phyloP scores from a whole-genome alignment of 306 rosid species.

The Prunus persica region DNA sequence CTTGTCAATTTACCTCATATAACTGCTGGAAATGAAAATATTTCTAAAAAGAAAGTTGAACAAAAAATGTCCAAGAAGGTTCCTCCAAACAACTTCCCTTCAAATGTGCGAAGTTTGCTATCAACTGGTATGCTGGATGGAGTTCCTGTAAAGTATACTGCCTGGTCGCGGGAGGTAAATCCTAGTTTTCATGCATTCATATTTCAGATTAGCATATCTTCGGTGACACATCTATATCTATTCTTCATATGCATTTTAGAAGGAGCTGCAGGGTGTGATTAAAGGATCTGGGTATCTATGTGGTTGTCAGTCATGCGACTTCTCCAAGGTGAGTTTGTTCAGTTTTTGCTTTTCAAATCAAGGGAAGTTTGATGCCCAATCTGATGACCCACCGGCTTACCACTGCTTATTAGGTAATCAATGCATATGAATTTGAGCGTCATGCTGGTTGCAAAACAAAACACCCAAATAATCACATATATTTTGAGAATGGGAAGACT shows the following conservation, averaged over 20 bases:
- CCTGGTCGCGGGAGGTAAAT: slow-evolving; percentile 85
- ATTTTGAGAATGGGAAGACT: slow-evolving; percentile 83
- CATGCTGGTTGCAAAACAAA: slow-evolving; percentile 85
- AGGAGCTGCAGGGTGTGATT: slow-evolving; percentile 72
- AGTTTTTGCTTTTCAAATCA: not conserved
- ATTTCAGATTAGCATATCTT: slow-evolving; percentile 39
- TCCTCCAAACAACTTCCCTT: slow-evolving; percentile 70
- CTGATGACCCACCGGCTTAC: slow-evolving; percentile 4
- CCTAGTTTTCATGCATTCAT: slow-evolving; percentile 36
- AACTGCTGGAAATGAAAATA: slow-evolving; percentile 35
- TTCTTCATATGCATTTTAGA: slow-evolving; percentile 55
- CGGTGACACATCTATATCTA: slow-evolving; percentile 43
- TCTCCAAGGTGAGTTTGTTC: slow-evolving; percentile 55
- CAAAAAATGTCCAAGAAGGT: slow-evolving; percentile 49
- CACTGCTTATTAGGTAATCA: slow-evolving; percentile 48
- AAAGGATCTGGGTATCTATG: slow-evolving; percentile 75
- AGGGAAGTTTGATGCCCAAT: slow-evolving; percentile 10
- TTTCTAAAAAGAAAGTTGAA: slow-evolving; percentile 48
- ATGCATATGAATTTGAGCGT: slow-evolving; percentile 81
- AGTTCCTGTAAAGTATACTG: slow-evolving; percentile 70
- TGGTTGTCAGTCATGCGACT: slow-evolving; percentile 59
- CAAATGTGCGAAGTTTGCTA: slow-evolving; percentile 73
- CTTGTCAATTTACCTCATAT: slow-evolving; percentile 25
- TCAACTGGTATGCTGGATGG: slow-evolving; percentile 93
- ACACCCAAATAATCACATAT: slow-evolving; percentile 81